These are phyloP conservation scores for Oryza officinalis DNA, from an alignment of 176 grass and related monocot genomes.

Conservation along the genomic window DNA sequence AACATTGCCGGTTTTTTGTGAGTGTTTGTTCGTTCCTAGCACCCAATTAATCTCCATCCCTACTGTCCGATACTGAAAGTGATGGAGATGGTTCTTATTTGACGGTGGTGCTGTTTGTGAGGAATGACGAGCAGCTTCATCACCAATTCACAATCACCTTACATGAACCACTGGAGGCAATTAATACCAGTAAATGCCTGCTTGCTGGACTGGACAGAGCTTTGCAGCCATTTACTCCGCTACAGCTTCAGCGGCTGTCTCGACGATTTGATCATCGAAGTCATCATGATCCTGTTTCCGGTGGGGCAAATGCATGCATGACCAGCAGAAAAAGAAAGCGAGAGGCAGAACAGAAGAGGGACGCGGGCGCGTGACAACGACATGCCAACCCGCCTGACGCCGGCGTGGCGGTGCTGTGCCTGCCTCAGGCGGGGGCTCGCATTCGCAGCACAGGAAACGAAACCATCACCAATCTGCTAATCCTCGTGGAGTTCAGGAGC, in stretches of 20 bases:
- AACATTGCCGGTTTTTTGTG: neutral
- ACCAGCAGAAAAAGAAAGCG: neutral
- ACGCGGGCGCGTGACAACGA: neutral
- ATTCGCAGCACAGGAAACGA: neutral
- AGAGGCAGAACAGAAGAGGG: neutral
- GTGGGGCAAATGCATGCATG: neutral
- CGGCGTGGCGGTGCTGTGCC: neutral
- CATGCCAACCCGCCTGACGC: neutral
- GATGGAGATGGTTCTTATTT: neutral
- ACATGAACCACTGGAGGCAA: neutral
- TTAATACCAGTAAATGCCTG: neutral
- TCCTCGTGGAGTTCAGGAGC: neutral
- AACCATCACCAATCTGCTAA: neutral
- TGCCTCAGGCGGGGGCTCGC: neutral
- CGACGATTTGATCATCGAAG: neutral
- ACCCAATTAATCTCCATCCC: neutral
- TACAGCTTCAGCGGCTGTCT: neutral
- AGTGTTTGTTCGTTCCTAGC: neutral
- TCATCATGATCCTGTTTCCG: neutral
- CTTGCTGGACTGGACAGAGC: neutral
- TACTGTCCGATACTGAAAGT: neutral
- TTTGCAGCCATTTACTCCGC: slow-evolving; percentile 1
- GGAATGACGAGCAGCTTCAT: neutral
- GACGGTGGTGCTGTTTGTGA: neutral
- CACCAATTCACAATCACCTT: neutral